phyloP scores from a whole-genome alignment of 805 yeast species.

The Wickerhamiella lipophila region DNA sequence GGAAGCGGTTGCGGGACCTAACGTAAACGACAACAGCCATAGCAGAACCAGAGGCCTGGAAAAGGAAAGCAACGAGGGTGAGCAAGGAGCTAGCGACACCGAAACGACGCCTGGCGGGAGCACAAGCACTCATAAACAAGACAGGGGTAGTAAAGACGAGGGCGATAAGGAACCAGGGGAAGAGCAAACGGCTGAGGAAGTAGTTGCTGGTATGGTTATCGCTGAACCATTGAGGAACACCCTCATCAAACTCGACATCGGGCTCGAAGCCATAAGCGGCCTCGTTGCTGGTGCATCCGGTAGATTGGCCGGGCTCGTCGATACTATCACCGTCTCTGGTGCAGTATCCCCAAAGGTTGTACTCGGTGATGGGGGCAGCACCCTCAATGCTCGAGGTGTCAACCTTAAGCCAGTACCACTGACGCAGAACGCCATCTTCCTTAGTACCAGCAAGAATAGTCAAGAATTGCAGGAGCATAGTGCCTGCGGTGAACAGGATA shows the following conservation, averaged over 20 bases:
- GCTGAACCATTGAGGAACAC: conserved; percentile 44
- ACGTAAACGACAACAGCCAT: conserved; percentile 66
- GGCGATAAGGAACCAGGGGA: conserved; percentile 50
- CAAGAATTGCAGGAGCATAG: conserved; percentile 46
- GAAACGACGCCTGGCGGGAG: conserved; percentile 22
- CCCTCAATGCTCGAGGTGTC: conserved; percentile 45
- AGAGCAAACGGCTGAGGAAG: conserved; percentile 55
- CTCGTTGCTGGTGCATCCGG: conserved; percentile 38
- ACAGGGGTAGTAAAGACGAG: conserved; percentile 42
- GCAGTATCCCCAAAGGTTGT: conserved; percentile 71
- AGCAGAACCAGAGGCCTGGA: conserved; percentile 43
- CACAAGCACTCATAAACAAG: conserved; percentile 28
- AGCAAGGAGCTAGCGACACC: conserved; percentile 22
- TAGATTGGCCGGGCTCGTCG: conserved; percentile 33
- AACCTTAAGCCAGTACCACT: conserved; percentile 71
- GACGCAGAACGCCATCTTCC: conserved; percentile 40
- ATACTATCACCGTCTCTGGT: conserved; percentile 37
- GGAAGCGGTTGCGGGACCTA: conserved; percentile 61
- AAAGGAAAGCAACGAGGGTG: conserved; percentile 23
- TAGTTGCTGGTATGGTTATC: conserved; percentile 41
- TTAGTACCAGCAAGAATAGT: conserved; percentile 54
- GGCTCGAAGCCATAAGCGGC: conserved; percentile 88
- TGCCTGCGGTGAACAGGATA: conserved; percentile 32
- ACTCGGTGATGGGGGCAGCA: conserved; percentile 41
- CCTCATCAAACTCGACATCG: conserved; percentile 49